Conservation (phyloP, 768 basidiomycete species). For the Termitomyces sp. region DNA sequence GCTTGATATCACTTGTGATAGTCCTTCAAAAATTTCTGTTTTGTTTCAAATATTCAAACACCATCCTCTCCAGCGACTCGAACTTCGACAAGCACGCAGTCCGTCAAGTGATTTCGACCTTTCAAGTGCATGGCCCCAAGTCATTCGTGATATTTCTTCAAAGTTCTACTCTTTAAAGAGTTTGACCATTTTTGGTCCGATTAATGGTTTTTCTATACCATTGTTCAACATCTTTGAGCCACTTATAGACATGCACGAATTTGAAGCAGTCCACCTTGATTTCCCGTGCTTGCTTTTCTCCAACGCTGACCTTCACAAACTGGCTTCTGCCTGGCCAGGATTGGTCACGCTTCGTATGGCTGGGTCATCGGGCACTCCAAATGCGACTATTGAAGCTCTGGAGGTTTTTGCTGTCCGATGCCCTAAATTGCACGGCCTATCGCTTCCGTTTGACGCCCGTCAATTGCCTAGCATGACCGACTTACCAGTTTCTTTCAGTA, state of each 20-base stretch:
- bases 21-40: background rate
- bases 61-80: slow-evolving; percentile 2
- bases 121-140: background rate
- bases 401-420: background rate
- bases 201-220: background rate
- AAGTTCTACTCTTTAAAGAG: slow-evolving; percentile 2
- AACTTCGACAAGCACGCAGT: background rate
- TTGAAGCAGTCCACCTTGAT: slow-evolving; percentile 1
- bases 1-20: background rate
- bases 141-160: background rate
- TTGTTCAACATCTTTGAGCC: slow-evolving; percentile 3
- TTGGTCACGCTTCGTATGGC: background rate
- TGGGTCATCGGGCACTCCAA: slow-evolving; percentile 1
- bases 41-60: slow-evolving; percentile 3
- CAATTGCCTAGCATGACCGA: background rate
- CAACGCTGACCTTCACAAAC: slow-evolving; percentile 1
- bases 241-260: slow-evolving; percentile 1
- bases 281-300: slow-evolving; percentile 5
- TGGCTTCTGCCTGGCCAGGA: slow-evolving; percentile 2
- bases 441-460: slow-evolving; percentile 2
- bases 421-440: slow-evolving; percentile 4
- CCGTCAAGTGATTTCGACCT: background rate
- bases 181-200: background rate
- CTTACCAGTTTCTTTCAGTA: background rate
- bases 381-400: background rate